Conservation (phyloP, 2,329 filamentous ascomycete species). For the Shiraia bambusicola region DNA sequence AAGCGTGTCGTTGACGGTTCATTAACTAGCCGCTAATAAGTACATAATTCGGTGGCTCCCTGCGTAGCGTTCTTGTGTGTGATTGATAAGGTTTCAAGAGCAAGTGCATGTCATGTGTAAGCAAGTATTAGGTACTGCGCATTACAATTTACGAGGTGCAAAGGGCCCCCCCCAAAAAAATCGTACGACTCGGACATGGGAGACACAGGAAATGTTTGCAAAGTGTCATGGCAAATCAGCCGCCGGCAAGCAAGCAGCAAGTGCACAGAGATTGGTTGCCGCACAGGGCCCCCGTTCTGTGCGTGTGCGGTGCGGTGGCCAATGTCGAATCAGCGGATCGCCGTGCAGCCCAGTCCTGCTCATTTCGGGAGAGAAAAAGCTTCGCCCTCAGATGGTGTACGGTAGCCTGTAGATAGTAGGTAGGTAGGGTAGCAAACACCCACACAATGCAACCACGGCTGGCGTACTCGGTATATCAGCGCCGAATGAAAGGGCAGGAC, state of each 20-base stretch:
- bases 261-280: conserved; percentile 6
- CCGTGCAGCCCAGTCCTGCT: conserved; percentile 9
- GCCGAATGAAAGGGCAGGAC: too few species aligned
- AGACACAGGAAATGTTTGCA: conserved; percentile 16
- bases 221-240: conserved; percentile 23
- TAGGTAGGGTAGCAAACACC: too few species aligned
- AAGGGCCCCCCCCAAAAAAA: conserved; percentile 1
- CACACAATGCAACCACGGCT: too few species aligned
- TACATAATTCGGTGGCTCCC: too few species aligned
- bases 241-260: conserved; percentile 13
- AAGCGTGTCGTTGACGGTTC: too few species aligned
- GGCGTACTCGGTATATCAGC: too few species aligned
- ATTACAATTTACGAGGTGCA: neutral
- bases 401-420: too few species aligned
- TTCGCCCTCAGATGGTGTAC: conserved; percentile 4
- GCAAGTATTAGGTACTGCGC: too few species aligned
- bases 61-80: too few species aligned
- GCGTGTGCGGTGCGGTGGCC: neutral
- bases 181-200: conserved; percentile 21
- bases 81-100: too few species aligned
- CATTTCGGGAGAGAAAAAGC: conserved; percentile 14
- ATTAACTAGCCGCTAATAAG: too few species aligned
- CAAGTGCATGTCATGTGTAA: too few species aligned
- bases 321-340: conserved; percentile 12
- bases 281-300: conserved; percentile 17